A percentile compares a stretch with the other conserved stretches of the same genome.
phyloP scores from a whole-genome alignment of 2,329 filamentous ascomycete genomes.

The Colletotrichum destructivum region DNA sequence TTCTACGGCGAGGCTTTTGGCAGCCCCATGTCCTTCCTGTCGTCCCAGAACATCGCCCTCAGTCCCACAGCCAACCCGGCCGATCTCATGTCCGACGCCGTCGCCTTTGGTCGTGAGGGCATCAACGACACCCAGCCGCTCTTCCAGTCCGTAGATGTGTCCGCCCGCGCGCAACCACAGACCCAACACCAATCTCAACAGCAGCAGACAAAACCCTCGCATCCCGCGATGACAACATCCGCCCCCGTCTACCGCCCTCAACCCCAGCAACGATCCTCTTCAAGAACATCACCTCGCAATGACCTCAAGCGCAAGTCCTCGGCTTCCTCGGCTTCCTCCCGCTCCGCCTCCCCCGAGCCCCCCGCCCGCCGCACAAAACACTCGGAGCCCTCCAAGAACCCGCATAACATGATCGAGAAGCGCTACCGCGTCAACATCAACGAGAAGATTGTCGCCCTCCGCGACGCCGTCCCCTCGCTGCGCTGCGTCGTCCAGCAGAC shows the following conservation, averaged over 20 bases:
- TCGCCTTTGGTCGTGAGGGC: slow-evolving; percentile 46
- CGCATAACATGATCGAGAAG: slow-evolving; percentile 90
- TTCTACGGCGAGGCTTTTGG: slow-evolving; percentile 52
- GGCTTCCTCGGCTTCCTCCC: slow-evolving; percentile 49
- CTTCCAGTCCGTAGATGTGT: slow-evolving; percentile 45
- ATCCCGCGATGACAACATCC: slow-evolving; percentile 14
- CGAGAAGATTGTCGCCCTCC: slow-evolving; percentile 83
- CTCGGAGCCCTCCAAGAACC: slow-evolving; percentile 76
- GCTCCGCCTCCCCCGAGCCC: slow-evolving; percentile 58
- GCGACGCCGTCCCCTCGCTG: slow-evolving; percentile 75
- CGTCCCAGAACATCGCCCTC: slow-evolving; percentile 46
- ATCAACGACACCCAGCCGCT: slow-evolving; percentile 47
- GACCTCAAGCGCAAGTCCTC: slow-evolving; percentile 53
- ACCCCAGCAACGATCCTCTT: slow-evolving; percentile 14
- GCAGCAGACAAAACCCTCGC: slow-evolving; percentile 11
- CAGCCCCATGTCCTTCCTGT: slow-evolving; percentile 47
- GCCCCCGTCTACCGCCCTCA: slow-evolving; percentile 13
- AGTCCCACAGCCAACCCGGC: slow-evolving; percentile 55
- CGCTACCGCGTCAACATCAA: slow-evolving; percentile 87
- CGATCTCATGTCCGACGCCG: slow-evolving; percentile 47
- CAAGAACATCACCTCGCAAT: slow-evolving; percentile 43
- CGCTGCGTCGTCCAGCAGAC: slow-evolving; percentile 54
- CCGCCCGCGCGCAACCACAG: slow-evolving; percentile 20
- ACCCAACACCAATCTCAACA: slow-evolving; percentile 10
- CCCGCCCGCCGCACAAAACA: slow-evolving; percentile 49